These are phyloP conservation scores for Boletus pseudopeckii DNA, from an alignment of 768 basidiomycete species.

Conservation along the genomic window DNA sequence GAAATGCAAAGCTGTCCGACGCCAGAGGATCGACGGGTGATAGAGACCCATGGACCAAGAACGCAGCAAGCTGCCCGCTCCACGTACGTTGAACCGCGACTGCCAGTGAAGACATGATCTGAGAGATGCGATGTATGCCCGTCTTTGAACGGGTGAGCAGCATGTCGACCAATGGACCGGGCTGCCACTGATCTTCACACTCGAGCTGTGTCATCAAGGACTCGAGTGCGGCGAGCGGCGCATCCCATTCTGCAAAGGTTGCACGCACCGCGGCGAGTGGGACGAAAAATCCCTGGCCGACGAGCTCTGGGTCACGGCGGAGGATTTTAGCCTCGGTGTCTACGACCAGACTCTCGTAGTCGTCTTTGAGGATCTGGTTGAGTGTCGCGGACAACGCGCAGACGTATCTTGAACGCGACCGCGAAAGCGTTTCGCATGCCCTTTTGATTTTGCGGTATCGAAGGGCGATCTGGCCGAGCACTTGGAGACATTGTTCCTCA, in stretches of 20 bases:
- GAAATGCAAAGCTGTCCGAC: slow-evolving; percentile 53
- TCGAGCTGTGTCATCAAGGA: slow-evolving; percentile 63
- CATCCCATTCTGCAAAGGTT: slow-evolving; percentile 84
- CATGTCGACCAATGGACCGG: slow-evolving; percentile 80
- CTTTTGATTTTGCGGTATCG: slow-evolving; percentile 72
- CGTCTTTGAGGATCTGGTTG: slow-evolving; percentile 67
- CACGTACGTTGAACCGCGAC: slow-evolving; percentile 77
- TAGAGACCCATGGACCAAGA: slow-evolving; percentile 76
- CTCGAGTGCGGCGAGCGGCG: slow-evolving; percentile 71
- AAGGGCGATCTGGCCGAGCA: slow-evolving; percentile 68
- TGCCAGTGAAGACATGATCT: slow-evolving; percentile 69
- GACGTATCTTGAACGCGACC: slow-evolving; percentile 69
- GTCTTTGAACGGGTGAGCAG: slow-evolving; percentile 68
- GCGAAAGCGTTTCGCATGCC: slow-evolving; percentile 48
- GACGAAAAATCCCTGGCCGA: slow-evolving; percentile 79
- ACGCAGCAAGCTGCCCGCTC: slow-evolving; percentile 78
- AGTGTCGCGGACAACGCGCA: slow-evolving; percentile 75
- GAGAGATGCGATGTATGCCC: slow-evolving; percentile 72
- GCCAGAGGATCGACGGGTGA: slow-evolving; percentile 61
- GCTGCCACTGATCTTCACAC: slow-evolving; percentile 48
- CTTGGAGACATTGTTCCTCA: slow-evolving; percentile 80
- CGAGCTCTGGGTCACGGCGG: slow-evolving; percentile 67
- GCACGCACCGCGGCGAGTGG: slow-evolving; percentile 83
- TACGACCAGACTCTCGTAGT: slow-evolving; percentile 77
- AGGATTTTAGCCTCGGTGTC: slow-evolving; percentile 80